Percentiles rank a stretch among this genome's conserved stretches.
These are phyloP conservation scores for Xylariomycetidae sp. DNA, from an alignment of 2,329 filamentous ascomycete species.

Conservation along the genomic window DNA sequence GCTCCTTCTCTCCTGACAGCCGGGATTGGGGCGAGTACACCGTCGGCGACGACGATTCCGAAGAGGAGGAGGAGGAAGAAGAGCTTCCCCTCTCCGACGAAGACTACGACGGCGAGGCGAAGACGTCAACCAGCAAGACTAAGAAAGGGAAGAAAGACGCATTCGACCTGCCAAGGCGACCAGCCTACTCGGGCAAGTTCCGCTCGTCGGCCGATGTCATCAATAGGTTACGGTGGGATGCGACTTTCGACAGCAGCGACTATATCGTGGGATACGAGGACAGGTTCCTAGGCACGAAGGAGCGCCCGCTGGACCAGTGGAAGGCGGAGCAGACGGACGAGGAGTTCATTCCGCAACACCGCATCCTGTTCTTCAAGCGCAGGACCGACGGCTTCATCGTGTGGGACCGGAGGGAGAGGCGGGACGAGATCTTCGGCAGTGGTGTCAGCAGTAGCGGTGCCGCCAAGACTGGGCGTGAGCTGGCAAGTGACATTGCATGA, in stretches of 20 bases:
- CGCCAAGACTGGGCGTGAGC: too few relatives aligned
- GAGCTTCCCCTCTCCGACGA: slow-evolving; percentile 25
- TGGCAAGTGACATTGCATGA: too few relatives aligned
- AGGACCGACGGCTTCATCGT: slow-evolving; percentile 44
- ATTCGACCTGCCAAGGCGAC: slow-evolving; percentile 17
- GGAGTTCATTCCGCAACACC: slow-evolving; percentile 61
- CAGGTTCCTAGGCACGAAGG: slow-evolving; percentile 48
- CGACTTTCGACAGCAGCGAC: slow-evolving; percentile 43
- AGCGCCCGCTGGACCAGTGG: slow-evolving; percentile 50
- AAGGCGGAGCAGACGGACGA: slow-evolving; percentile 57
- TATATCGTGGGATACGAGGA: slow-evolving; percentile 58
- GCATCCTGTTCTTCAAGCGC: slow-evolving; percentile 55
- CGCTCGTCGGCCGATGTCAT: slow-evolving; percentile 53
- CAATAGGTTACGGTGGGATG: slow-evolving; percentile 55
- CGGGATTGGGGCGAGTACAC: slow-evolving; percentile 45
- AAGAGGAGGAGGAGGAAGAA: slow-evolving; percentile 33
- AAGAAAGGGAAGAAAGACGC: slow-evolving; percentile 16
- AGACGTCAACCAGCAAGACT: slow-evolving; percentile 11
- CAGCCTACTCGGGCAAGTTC: slow-evolving; percentile 39
- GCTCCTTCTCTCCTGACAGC: slow-evolving; percentile 38
- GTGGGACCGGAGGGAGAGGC: slow-evolving; percentile 50
- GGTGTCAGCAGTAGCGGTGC: slow-evolving; percentile 28
- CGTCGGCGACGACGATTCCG: slow-evolving; percentile 28
- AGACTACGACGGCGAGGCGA: slow-evolving; percentile 24
- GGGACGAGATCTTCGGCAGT: slow-evolving; percentile 52